Base-by-base conservation (phyloP, 2,329 filamentous ascomycete genomes). In the Aspergillus novoparasiticus region DNA sequence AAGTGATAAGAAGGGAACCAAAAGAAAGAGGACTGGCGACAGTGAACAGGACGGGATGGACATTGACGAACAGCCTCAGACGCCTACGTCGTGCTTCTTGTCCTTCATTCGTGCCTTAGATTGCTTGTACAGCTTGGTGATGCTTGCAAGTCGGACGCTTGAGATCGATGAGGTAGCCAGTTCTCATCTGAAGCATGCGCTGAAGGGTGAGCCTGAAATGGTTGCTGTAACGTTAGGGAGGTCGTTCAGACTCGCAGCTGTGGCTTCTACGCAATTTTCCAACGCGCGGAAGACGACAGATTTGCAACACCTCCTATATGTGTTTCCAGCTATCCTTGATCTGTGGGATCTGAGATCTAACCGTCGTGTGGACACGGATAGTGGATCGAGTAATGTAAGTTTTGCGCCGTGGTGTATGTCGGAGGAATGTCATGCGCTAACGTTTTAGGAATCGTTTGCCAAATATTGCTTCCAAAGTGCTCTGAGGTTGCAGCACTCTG, bases 161-260 rank as follows among this genome's bases (percentile, higher is more conserved):
- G 66, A 67, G n/a, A 63, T 67, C 9, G 73, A 74, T 58, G 73
- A 75, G 30, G 69, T 72, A 19, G 73, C 75, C n/a, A 71, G 73
- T 57, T 76, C 75, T 10, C 78, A 81, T 63, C 60, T 82, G n/a
- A 77, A 77, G 60, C 73, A 79, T 57, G 73, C 76, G 11, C 66
- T 81, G 11, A 75, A 73, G 62, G 73, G 74, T 14, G 72, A 79
- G n/a, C 73, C 75, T 9, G 71, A 76, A 41, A 63, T 69, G 12
- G 68, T 75, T 41, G 76, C 78, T 14, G 62, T 67, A n/a, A 71
- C 79, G 34, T 61, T 81, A 30, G 76, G 78, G 30, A 74, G 70
- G 46, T 71, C 76, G 21, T 73, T 80, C 50, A 71, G 69, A 34
- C 59, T 78, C 11, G 73, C 75, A 58, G 71, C 76, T 19, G 63